phyloP scores from a whole-genome alignment of 1,284 basidiomycete species.

The Moniliophthora roreri region DNA sequence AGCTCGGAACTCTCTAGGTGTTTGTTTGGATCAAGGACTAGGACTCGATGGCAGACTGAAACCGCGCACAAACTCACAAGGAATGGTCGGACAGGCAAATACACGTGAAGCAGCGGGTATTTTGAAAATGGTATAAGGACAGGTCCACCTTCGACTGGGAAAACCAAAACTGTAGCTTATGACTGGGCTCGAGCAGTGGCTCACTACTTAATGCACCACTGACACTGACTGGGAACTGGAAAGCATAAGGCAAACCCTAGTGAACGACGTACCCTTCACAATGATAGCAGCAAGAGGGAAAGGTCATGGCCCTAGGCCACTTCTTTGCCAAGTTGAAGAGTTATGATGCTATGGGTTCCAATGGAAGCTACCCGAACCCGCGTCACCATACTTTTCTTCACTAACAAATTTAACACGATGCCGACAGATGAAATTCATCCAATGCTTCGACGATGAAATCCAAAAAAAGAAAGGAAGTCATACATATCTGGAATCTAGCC shows the following conservation, averaged over 20 bases:
- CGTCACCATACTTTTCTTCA: slow-evolving; percentile 20
- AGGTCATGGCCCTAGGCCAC: slow-evolving; percentile 93
- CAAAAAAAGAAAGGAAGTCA: slow-evolving; percentile 96
- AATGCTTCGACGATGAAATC: slow-evolving; percentile 97
- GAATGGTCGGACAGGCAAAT: slow-evolving; percentile 95
- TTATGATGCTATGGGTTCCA: slow-evolving; percentile 98
- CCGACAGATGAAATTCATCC: slow-evolving; percentile 90
- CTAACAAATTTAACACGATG: slow-evolving; percentile 4
- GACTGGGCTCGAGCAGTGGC: slow-evolving; percentile 74
- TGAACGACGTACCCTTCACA: slow-evolving; percentile 94
- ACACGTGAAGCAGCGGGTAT: slow-evolving; percentile 97
- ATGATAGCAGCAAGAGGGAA: slow-evolving; percentile 98
- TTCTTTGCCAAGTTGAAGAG: slow-evolving; percentile 96
- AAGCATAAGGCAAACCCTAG: slow-evolving; percentile 97
- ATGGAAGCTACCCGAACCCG: too few species aligned
- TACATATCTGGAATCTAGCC: too few species aligned
- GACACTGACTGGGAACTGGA: background rate
- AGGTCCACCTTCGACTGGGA: slow-evolving; percentile 94
- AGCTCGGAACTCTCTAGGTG: slow-evolving; percentile 53
- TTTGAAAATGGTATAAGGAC: slow-evolving; percentile 97
- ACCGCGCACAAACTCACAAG: slow-evolving; percentile 85
- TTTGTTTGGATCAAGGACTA: slow-evolving; percentile 95
- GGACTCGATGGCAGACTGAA: slow-evolving; percentile 92
- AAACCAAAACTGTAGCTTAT: slow-evolving; percentile 97
- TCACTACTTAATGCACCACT: background rate